Evolutionary conservation across 2,329 filamentous ascomycete species (phyloP).

Genomic region (Claviceps cyperi): DNA sequence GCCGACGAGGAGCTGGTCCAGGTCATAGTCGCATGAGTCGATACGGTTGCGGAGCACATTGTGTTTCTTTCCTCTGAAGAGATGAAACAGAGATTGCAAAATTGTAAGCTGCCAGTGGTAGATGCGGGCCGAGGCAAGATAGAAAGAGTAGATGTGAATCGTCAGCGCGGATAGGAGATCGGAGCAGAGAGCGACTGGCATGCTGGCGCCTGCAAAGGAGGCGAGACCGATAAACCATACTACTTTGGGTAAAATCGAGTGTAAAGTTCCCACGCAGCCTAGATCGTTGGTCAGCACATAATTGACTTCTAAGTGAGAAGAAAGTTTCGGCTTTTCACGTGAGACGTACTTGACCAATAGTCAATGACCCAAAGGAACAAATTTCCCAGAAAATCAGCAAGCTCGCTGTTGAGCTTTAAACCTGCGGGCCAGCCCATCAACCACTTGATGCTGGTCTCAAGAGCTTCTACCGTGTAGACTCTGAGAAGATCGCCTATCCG

Average conservation of each 20-base stretch:
- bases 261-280: slow-evolving; percentile 64
- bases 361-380: slow-evolving; percentile 97
- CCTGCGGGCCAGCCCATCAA: slow-evolving; percentile 92
- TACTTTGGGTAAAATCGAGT: slow-evolving; percentile 68
- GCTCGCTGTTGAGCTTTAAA: slow-evolving; percentile 84
- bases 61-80: slow-evolving; percentile 95
- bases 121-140: slow-evolving; percentile 89
- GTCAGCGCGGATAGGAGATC: slow-evolving; percentile 85
- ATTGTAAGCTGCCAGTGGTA: slow-evolving; percentile 98
- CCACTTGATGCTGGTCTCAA: slow-evolving; percentile 85
- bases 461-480: slow-evolving; percentile 73
- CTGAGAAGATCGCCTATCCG: slow-evolving; percentile 64
- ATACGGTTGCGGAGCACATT: slow-evolving; percentile 95
- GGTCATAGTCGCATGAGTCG: slow-evolving; percentile 95
- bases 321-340: not conserved
- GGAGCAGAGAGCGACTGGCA: slow-evolving; percentile 92
- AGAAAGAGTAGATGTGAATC: slow-evolving; percentile 95
- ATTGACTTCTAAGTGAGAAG: slow-evolving; percentile 6
- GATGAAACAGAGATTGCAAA: slow-evolving; percentile 91
- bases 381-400: slow-evolving; percentile 87
- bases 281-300: slow-evolving; percentile 11
- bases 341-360: slow-evolving; percentile 69
- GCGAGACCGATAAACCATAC: slow-evolving; percentile 91
- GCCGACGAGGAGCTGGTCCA: slow-evolving; percentile 89
- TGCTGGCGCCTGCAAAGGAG: slow-evolving; percentile 87